phyloP scores from a whole-genome alignment of 345 rosid species.

The Eucalyptus pumila region DNA sequence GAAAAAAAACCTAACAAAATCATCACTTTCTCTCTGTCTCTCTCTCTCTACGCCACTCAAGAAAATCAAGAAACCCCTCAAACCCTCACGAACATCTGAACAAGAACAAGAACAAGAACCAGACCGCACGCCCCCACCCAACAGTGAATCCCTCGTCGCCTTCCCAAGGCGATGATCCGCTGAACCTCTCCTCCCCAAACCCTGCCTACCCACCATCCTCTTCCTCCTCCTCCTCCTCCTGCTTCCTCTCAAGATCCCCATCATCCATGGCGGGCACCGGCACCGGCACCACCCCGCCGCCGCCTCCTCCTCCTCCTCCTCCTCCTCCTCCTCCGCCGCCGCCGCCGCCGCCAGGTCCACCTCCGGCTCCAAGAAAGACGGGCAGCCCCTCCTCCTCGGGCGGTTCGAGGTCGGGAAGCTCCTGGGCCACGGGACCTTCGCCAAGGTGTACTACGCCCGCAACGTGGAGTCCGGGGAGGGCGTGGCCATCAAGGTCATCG shows the following conservation, averaged over 20 bases:
- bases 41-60: neutral
- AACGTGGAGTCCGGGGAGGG: constrained; percentile 31
- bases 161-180: neutral
- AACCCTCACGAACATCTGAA: neutral
- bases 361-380: neutral
- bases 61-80: neutral
- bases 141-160: neutral
- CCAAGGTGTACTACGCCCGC: constrained; percentile 76
- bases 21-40: neutral
- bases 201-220: neutral
- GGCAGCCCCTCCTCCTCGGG: constrained; percentile 44
- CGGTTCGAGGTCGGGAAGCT: constrained; percentile 64
- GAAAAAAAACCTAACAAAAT: neutral
- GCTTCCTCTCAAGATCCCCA: neutral
- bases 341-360: neutral
- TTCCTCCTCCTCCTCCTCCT: neutral
- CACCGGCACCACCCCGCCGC: neutral
- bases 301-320: neutral
- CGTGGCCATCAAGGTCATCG: constrained; percentile 75
- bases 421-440: constrained; percentile 82
- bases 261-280: neutral
- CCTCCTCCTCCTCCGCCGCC: neutral
- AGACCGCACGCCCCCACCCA: neutral
- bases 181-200: neutral
- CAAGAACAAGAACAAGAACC: neutral